These are phyloP conservation scores for Chrysopogon serrulatus DNA, from an alignment of 176 grass and related monocot species.

Conservation along the genomic window DNA sequence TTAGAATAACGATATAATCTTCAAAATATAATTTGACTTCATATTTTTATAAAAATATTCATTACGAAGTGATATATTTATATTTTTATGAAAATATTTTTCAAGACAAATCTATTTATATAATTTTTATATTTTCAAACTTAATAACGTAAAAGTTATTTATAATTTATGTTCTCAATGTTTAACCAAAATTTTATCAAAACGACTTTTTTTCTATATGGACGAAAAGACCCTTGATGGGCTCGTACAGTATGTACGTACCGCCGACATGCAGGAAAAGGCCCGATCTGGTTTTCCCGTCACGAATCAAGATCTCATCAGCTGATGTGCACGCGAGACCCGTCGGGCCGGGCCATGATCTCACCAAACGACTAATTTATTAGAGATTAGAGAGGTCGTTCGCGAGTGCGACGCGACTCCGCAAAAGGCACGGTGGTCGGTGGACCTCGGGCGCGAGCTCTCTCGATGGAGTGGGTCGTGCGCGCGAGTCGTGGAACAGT, in stretches of 20 bases:
- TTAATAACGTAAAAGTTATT: too few species aligned
- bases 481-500: neutral
- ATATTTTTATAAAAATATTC: too few species aligned
- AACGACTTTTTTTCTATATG: too few species aligned
- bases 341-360: neutral
- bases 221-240: too few species aligned
- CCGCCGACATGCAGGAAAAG: neutral
- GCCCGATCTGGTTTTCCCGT: neutral
- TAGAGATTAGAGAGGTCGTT: neutral
- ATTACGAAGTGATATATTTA: too few species aligned
- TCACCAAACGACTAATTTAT: neutral
- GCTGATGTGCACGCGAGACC: constrained; percentile 16
- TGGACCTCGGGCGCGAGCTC: neutral
- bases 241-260: too few species aligned
- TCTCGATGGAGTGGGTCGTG: neutral
- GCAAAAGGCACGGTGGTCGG: neutral
- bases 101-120: neutral
- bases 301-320: neutral
- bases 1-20: too few species aligned
- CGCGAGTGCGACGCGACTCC: neutral
- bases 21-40: too few species aligned
- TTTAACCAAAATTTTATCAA: neutral
- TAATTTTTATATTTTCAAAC: too few species aligned
- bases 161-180: too few species aligned
- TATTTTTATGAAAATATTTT: too few species aligned